Conservation (phyloP, 805 yeast species). For the Wickerhamomyces pijperi region DNA sequence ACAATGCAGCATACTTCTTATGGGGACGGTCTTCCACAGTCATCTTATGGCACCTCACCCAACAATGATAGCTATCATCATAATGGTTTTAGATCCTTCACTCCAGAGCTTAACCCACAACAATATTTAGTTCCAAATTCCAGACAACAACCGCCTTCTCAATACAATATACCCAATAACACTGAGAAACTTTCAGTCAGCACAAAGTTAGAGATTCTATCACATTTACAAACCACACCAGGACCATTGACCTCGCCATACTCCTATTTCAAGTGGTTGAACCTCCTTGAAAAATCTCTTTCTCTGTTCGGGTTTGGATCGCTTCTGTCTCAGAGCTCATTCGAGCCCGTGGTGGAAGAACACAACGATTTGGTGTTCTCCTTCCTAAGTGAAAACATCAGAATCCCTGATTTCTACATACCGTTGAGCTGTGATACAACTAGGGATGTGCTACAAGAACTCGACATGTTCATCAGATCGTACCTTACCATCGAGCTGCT, state of each 20-base stretch:
- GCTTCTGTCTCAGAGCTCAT: background rate
- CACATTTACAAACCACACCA: background rate
- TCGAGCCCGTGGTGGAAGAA: background rate
- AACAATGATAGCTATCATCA: no score
- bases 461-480: no score
- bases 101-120: no score
- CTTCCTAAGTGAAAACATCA: background rate
- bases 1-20: no score
- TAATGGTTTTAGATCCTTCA: no score
- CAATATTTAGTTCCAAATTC: no score
- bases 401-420: background rate
- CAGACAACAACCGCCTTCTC: no score
- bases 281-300: background rate
- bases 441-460: background rate
- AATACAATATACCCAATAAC: no score
- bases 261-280: background rate
- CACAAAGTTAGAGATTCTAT: no score
- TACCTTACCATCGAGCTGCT: background rate
- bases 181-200: no score
- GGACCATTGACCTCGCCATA: background rate
- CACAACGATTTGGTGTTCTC: background rate
- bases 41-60: no score
- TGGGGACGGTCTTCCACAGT: no score
- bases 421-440: background rate
- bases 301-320: background rate